Percentiles rank a stretch among this genome's conserved stretches.
Evolutionary conservation across 495 filamentous ascomycete species (phyloP).

Genomic region (Lentithecium fluviatile): DNA sequence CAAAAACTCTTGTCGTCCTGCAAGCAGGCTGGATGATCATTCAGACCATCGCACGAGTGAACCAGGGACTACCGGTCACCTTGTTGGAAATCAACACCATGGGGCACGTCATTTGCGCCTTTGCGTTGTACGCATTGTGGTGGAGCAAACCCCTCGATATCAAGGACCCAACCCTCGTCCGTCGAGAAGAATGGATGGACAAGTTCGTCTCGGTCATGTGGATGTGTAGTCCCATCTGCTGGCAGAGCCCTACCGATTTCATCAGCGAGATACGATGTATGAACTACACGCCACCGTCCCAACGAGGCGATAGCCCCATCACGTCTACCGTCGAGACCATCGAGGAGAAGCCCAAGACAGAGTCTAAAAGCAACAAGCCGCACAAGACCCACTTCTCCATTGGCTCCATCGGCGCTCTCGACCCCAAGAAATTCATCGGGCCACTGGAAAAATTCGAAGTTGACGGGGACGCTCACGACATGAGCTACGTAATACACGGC

Average conservation of each 20-base stretch:
- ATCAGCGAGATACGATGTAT: constrained; percentile 23
- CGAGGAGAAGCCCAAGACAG: background rate
- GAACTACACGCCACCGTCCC: constrained; percentile 9
- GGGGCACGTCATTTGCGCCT: constrained; percentile 27
- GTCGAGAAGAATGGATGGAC: constrained; percentile 20
- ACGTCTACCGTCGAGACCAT: background rate
- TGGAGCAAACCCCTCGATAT: constrained; percentile 26
- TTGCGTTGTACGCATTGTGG: constrained; percentile 20
- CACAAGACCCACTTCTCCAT: constrained; percentile 18
- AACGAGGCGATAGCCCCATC: background rate
- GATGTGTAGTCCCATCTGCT: constrained; percentile 22
- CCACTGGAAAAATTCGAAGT: constrained; percentile 12
- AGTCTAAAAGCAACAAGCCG: background rate
- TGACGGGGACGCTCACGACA: constrained; percentile 4
- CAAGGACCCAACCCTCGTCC: constrained; percentile 12
- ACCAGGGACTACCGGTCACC: constrained; percentile 9
- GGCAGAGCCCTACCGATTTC: background rate
- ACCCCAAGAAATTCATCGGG: constrained; percentile 21
- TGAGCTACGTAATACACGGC: constrained; percentile 10
- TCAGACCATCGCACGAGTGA: constrained; percentile 14
- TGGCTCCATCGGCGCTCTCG: constrained; percentile 4
- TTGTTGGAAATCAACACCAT: constrained; percentile 26
- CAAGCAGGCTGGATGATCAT: constrained; percentile 29
- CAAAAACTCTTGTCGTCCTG: constrained; percentile 16
- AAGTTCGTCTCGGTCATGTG: constrained; percentile 15